Conservation (phyloP, 306 rosid genomes). For the Rosa chinensis region DNA sequence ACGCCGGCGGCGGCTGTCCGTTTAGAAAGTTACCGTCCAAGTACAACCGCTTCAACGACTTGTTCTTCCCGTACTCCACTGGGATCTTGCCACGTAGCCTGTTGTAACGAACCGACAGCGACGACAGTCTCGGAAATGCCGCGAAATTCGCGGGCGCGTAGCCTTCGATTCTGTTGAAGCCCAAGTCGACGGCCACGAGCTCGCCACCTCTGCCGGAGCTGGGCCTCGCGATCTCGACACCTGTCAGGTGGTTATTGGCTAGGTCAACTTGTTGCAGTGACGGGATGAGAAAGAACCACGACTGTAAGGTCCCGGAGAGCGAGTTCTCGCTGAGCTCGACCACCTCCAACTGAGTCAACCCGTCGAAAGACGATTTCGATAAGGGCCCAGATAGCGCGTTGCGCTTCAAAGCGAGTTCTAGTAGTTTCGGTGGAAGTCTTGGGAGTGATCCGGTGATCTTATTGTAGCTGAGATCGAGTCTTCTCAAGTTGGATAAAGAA, state of each 20-base stretch:
- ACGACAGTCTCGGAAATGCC: conserved; percentile 53
- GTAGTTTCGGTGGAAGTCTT: conserved; percentile 55
- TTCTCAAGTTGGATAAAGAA: conserved; percentile 41
- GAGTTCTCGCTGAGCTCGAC: conserved; percentile 76
- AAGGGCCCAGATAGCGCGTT: conserved; percentile 65
- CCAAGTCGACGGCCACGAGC: conserved; percentile 77
- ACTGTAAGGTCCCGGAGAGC: conserved; percentile 42
- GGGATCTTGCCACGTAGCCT: conserved; percentile 77
- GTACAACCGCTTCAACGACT: conserved; percentile 56
- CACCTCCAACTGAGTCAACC: conserved; percentile 53
- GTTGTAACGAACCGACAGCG: conserved; percentile 69
- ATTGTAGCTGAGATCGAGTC: conserved; percentile 83
- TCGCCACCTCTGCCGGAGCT: conserved; percentile 29
- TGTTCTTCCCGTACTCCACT: conserved; percentile 45
- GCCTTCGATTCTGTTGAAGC: conserved; percentile 74
- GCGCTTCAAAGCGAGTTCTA: conserved; percentile 69
- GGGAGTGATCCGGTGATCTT: conserved; percentile 58
- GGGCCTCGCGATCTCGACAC: conserved; percentile 52
- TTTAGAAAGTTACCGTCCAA: conserved; percentile 74
- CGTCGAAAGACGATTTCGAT: conserved; percentile 42
- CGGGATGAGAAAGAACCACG: conserved; percentile 72
- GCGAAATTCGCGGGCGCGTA: conserved; percentile 62
- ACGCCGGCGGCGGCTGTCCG: conserved; percentile 73
- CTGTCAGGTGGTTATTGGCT: conserved; percentile 63
- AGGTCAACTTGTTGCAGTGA: conserved; percentile 73